A percentile compares a stretch with the other conserved stretches of the same genome.
phyloP scores from a whole-genome alignment of 1,284 basidiomycete species.

The Pholiota adiposa region DNA sequence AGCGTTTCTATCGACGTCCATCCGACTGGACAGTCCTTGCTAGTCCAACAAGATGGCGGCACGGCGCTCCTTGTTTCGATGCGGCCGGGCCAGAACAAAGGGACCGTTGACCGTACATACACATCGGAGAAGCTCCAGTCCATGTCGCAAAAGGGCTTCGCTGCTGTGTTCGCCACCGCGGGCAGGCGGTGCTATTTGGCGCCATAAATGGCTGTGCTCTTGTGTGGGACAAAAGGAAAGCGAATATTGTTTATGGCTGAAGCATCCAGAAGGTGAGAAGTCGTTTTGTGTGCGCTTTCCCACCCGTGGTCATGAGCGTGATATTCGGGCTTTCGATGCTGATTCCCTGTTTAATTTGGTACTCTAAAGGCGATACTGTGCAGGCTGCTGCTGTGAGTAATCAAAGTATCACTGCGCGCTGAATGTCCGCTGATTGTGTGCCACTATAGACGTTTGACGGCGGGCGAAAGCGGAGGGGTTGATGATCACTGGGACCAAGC shows the following conservation, averaged over 20 bases:
- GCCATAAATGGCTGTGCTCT: slow-evolving; percentile 52
- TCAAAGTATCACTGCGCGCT: slow-evolving; percentile 3
- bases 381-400: slow-evolving; percentile 58
- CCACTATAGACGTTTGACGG: slow-evolving; percentile 50
- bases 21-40: slow-evolving; percentile 46
- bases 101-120: slow-evolving; percentile 56
- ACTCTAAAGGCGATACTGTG: slow-evolving; percentile 48
- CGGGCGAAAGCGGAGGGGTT: slow-evolving; percentile 38
- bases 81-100: slow-evolving; percentile 47
- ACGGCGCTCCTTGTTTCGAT: slow-evolving; percentile 53
- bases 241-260: slow-evolving; percentile 55
- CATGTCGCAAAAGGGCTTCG: slow-evolving; percentile 31
- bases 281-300: neutral
- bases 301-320: slow-evolving; percentile 2
- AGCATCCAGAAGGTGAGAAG: slow-evolving; percentile 57
- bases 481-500: slow-evolving; percentile 58
- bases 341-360: slow-evolving; percentile 20
- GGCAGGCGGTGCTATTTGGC: slow-evolving; percentile 62
- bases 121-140: slow-evolving; percentile 38
- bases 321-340: slow-evolving; percentile 14
- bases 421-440: slow-evolving; percentile 7
- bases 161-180: slow-evolving; percentile 53
- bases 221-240: slow-evolving; percentile 62
- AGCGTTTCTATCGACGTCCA: slow-evolving; percentile 59
- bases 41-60: slow-evolving; percentile 56